Evolutionary conservation across 495 filamentous ascomycete species (phyloP), one percentile per base, ranked within the genome.

Genomic region (Penicillium coprophilum): DNA sequence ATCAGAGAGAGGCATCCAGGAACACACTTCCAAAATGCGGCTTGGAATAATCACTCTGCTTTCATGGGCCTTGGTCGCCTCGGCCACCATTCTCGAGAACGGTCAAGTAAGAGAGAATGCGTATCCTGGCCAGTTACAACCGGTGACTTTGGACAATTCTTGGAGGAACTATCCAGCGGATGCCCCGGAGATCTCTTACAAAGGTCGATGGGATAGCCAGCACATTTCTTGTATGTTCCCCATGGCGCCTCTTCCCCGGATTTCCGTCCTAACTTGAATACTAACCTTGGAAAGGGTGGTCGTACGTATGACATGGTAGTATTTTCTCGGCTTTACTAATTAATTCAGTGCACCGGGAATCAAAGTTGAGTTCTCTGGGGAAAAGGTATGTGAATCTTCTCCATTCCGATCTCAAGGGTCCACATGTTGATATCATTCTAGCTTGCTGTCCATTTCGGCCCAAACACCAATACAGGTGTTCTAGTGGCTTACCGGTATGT

Each of bases 201-300:
- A 87, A 61, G 86, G 86, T 4, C 76, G 85, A 43, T 88, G 85
- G 86, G 85, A 88, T 70, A 82, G 80, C 19, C 77, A 84, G 52
- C 76, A 84, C 57, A 78, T 85, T 46, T 87, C 84, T 2, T 89
- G 83, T 82, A 85, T 75, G 84, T 81, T 78, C 17, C 21, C 36
- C 49, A 15, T 17, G 32, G 17, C 24, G 24, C n/a, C 30, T 36
- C 49, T 51, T 40, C 49, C 49, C 34, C 34, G 36, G 49, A 41
- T 19, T 31, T 15, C 17, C 24, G 9, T 27, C 40, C 43, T 43
- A 40, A 28, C 21, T 23, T 52, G 31, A 11, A 50, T 58, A 40
- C 58, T 66, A 49, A 66, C 53, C 15, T 38, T 38, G 15, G 34
- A 38, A n/a, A 75, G 72, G 72, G 72, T 75, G 72, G 72, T 73